Evolutionary conservation across 2,329 filamentous ascomycete genomes (phyloP), one percentile per base, ranked within the genome.

Genomic region (Macroventuria anomochaeta): DNA sequence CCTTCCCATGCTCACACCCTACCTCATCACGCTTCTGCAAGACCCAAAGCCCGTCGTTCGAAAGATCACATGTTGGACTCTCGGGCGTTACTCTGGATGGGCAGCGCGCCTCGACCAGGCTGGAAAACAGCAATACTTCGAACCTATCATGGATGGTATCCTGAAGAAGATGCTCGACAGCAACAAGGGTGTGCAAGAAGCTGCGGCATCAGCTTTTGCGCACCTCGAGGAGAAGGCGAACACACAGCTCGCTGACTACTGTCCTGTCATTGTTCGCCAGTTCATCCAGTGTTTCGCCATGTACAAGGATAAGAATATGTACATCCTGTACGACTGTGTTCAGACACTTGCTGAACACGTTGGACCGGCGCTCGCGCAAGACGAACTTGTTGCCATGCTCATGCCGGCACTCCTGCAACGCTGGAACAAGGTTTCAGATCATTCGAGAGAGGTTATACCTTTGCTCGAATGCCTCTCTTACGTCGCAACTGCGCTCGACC

Each of bases 281-380:
- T 97, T 93, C 69, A 92, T 97, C 46, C 82, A 84, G 56, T 99
- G 95, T 75, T 99, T 99, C 76, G 84, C 82, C 46, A 92, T 90
- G 76, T 99, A 97, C 85, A 97, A 99, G 82, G 93, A 97, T 76
- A 88, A 91, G 68, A 99, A 99, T 79, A 97, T 97, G 86, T 97
- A 96, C 79, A 96, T 97, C 48, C 85, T 99, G 28, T 99, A 99
- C 78, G 95, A 99, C 77, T 97, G 95, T 74, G 91, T 99, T 28
- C 95, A 99, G 78, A 99, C 95, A 0, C 81, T 99, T 52, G 95
- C 95, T 3, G 95, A 99, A 75, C 89, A 91, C 69, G 89, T 97
- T 48, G 92, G 91, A 10, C 86, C 88, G 6, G 86, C 89, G 28
- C 81, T 99, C 61, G 89, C 91, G n/a, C 83, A 86, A 57, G 89